Evolutionary conservation across 75 land plant species (phyloP).

Genomic region (Larix kaempferi): DNA sequence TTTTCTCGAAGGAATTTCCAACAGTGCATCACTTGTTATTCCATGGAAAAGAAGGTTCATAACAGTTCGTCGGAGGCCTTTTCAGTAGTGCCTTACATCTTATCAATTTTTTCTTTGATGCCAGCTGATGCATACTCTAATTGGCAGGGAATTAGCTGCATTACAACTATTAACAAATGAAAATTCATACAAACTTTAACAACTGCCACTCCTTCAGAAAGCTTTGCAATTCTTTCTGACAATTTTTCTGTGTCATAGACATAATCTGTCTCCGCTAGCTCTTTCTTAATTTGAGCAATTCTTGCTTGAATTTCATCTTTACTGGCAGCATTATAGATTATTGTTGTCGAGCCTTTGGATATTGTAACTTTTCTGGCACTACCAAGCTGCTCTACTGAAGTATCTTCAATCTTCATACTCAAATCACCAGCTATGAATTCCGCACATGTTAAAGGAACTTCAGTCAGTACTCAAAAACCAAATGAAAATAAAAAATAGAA

Average conservation of each 20-base stretch:
- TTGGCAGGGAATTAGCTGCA: too few relatives aligned
- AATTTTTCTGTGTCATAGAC: constrained; percentile 80
- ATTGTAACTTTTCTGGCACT: constrained; percentile 75
- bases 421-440: constrained; percentile 80
- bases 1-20: too few relatives aligned
- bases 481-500: too few relatives aligned
- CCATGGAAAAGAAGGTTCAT: too few relatives aligned
- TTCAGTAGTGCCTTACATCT: too few relatives aligned
- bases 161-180: not conserved
- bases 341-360: constrained; percentile 64
- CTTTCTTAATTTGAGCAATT: constrained; percentile 74
- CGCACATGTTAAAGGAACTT: constrained; percentile 37
- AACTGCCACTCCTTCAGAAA: constrained; percentile 96
- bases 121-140: too few relatives aligned
- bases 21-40: too few relatives aligned
- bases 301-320: constrained; percentile 87
- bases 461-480: not conserved
- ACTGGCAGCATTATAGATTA: constrained; percentile 84
- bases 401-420: constrained; percentile 61
- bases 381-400: constrained; percentile 78
- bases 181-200: constrained; percentile 44
- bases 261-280: constrained; percentile 73
- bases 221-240: constrained; percentile 84
- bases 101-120: too few relatives aligned
- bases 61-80: too few relatives aligned